phyloP scores from a whole-genome alignment of 208 protist genomes.

The Trypanosoma congolense region DNA sequence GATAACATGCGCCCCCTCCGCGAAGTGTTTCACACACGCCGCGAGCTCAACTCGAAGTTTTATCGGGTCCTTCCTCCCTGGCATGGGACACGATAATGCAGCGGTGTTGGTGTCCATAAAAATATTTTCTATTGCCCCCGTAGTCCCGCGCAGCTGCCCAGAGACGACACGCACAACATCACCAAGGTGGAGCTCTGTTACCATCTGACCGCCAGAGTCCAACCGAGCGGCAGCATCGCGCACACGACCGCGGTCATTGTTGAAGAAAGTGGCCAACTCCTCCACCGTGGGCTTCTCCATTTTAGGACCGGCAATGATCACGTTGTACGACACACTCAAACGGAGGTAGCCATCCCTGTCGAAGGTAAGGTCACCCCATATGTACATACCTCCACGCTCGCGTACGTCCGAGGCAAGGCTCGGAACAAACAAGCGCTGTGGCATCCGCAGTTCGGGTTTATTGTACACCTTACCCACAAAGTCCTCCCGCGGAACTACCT shows the following conservation, averaged over 20 bases:
- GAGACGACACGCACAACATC: conserved; percentile 74
- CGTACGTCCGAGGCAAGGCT: conserved; percentile 54
- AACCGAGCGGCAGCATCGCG: conserved; percentile 44
- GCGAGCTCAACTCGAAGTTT: conserved; percentile 78
- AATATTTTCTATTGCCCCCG: conserved; percentile 74
- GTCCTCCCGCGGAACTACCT: conserved; percentile 82
- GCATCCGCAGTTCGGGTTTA: conserved; percentile 60
- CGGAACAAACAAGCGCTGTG: conserved; percentile 73
- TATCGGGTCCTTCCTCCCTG: conserved; percentile 44
- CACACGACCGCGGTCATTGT: conserved; percentile 75
- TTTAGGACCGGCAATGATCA: conserved; percentile 52
- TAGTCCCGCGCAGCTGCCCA: conserved; percentile 69
- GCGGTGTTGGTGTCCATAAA: conserved; percentile 67
- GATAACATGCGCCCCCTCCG: conserved; percentile 80
- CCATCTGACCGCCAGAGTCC: conserved; percentile 3
- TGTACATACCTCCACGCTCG: conserved; percentile 51
- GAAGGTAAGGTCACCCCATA: conserved; percentile 83
- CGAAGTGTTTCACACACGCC: conserved; percentile 76
- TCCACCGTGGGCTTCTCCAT: conserved; percentile 74
- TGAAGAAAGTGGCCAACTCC: conserved; percentile 85
- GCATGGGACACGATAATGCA: conserved; percentile 52
- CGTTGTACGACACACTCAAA: conserved; percentile 64
- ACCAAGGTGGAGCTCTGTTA: conserved; percentile 37
- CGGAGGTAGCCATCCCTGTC: conserved; percentile 85
- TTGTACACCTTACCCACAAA: conserved; percentile 79